Evolutionary conservation across 805 yeast genomes (phyloP).

Genomic region (Zygoascus ofunaensis): DNA sequence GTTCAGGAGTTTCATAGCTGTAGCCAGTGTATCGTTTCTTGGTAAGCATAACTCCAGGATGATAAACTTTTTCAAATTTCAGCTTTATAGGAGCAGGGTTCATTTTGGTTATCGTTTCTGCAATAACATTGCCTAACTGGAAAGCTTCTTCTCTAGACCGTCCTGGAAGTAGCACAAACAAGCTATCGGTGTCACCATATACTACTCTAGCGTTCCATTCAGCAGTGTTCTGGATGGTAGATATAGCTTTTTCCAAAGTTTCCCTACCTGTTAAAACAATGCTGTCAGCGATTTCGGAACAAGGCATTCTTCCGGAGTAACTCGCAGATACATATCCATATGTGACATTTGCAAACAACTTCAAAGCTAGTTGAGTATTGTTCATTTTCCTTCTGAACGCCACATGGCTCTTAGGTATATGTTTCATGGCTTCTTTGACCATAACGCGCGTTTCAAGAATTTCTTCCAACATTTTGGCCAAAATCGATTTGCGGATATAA

Average conservation of each 20-base stretch:
- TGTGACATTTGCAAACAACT: constrained; percentile 87
- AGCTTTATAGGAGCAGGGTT: constrained; percentile 77
- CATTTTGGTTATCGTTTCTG: constrained; percentile 47
- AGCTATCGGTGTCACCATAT: constrained; percentile 93
- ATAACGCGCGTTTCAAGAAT: constrained; percentile 70
- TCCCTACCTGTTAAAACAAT: constrained; percentile 89
- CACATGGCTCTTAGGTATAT: constrained; percentile 23
- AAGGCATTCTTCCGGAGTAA: constrained; percentile 95
- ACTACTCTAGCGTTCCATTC: constrained; percentile 86
- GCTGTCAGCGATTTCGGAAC: constrained; percentile 89
- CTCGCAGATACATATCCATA: constrained; percentile 95
- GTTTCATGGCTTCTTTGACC: constrained; percentile 66
- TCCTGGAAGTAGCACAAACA: constrained; percentile 87
- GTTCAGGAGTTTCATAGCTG: constrained; percentile 53
- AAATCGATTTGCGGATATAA: constrained; percentile 54
- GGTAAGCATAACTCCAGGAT: constrained; percentile 71
- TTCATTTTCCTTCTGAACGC: constrained; percentile 44
- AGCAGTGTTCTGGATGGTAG: constrained; percentile 48
- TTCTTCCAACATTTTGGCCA: constrained; percentile 80
- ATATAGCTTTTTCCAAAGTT: constrained; percentile 62
- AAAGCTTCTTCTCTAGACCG: constrained; percentile 71
- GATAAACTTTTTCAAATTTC: constrained; percentile 88
- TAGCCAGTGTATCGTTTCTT: constrained; percentile 91
- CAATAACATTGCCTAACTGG: constrained; percentile 59
- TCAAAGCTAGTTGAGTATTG: constrained; percentile 77